A percentile compares a stretch with the other conserved stretches of the same genome.
phyloP scores from a whole-genome alignment of 2,329 filamentous ascomycete species.

The Rhexocercosporidium sp. region DNA sequence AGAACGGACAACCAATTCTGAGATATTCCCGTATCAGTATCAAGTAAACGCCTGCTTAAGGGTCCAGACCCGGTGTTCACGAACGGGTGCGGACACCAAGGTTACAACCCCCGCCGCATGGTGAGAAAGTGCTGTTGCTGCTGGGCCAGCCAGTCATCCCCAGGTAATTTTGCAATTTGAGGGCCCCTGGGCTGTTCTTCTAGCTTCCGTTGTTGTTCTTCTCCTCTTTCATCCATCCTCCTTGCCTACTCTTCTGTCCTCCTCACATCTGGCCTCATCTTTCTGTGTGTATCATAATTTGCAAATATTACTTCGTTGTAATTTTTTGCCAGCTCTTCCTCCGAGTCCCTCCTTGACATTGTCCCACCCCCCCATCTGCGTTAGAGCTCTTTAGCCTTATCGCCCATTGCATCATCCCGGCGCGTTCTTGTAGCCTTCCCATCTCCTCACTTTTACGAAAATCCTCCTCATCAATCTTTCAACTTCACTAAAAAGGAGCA shows the following conservation, averaged over 20 bases:
- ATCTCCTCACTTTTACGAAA: conserved; percentile 17
- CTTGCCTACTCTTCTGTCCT: not conserved
- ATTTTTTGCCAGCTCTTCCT: conserved; percentile 22
- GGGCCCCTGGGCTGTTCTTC: conserved; percentile 21
- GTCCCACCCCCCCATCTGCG: conserved; percentile 18
- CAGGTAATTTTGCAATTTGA: conserved; percentile 20
- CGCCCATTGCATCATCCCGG: conserved; percentile 25
- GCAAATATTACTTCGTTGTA: conserved; percentile 32
- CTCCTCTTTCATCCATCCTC: not conserved
- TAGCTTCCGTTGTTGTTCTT: conserved; percentile 18
- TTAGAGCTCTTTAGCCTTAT: conserved; percentile 29
- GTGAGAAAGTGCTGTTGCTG: conserved; percentile 9
- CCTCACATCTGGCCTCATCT: conserved; percentile 25
- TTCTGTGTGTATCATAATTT: conserved; percentile 11
- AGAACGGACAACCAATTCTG: not conserved
- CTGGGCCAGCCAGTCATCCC: not conserved
- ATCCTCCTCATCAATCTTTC: conserved; percentile 17
- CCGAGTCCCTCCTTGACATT: conserved; percentile 29
- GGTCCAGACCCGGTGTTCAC: not conserved
- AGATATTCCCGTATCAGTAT: not conserved
- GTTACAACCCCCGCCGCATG: not conserved
- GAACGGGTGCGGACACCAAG: not conserved
- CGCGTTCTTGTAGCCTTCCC: conserved; percentile 8
- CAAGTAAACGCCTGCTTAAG: not conserved
- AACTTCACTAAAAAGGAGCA: conserved; percentile 12